phyloP scores from a whole-genome alignment of 2,329 filamentous ascomycete genomes.

The Fusarium vanettenii region DNA sequence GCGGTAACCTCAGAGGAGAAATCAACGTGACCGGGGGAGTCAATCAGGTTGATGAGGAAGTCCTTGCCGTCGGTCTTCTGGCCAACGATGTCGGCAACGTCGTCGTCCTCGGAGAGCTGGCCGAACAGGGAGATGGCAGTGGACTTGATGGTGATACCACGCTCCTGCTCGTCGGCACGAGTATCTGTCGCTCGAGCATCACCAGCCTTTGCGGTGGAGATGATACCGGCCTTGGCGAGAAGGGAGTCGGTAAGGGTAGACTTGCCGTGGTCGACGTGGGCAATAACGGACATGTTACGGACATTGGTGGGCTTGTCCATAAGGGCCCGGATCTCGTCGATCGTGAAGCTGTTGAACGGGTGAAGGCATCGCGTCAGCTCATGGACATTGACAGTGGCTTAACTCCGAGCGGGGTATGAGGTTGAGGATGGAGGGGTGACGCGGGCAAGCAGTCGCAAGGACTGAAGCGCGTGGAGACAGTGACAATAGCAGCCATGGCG shows the following conservation, averaged over 20 bases:
- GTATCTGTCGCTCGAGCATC: conserved; percentile 97
- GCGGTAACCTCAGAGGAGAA: conserved; percentile 99
- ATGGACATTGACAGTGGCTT: conserved; percentile 44
- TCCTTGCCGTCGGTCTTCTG: conserved; percentile 91
- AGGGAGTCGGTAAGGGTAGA: conserved; percentile 99
- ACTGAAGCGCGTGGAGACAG: background rate
- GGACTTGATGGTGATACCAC: conserved; percentile 99
- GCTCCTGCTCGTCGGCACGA: conserved; percentile 96
- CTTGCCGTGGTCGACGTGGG: conserved; percentile 99
- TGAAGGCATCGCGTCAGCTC: conserved; percentile 61
- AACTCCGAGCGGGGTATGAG: conserved; percentile 55
- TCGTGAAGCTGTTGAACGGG: conserved; percentile 82
- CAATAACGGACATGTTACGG: conserved; percentile 99
- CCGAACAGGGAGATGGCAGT: conserved; percentile 99
- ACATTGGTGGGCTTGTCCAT: conserved; percentile 85
- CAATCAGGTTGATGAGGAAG: conserved; percentile 99
- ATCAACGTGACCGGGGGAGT: conserved; percentile 99
- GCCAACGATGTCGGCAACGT: conserved; percentile 93
- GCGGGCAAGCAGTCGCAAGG: conserved; percentile 1
- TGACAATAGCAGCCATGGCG: conserved; percentile 8
- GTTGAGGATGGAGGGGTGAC: conserved; percentile 31
- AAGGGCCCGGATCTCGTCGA: conserved; percentile 86
- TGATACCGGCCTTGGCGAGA: conserved; percentile 99
- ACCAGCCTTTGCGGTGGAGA: conserved; percentile 97
- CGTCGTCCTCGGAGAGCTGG: conserved; percentile 81